Percentiles rank a stretch among this genome's conserved stretches.
Conservation (phyloP, 176 grass and related monocot species). For the Microstegium vimineum region DNA sequence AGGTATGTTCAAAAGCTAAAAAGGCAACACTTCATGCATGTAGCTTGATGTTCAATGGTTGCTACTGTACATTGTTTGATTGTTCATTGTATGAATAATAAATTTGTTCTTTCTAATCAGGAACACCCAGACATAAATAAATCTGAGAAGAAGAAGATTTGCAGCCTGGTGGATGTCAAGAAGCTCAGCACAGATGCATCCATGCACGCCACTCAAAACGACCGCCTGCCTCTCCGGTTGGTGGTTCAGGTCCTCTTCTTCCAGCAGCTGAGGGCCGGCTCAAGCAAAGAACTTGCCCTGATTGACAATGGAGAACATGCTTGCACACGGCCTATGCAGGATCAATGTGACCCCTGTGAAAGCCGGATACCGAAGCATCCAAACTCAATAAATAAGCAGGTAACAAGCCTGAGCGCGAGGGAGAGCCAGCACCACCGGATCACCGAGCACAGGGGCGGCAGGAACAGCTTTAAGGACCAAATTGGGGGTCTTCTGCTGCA, state of each 20-base stretch:
- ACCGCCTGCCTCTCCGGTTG: conserved; percentile 77
- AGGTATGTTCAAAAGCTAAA: conserved; percentile 47
- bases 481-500: conserved; percentile 51
- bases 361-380: conserved; percentile 42
- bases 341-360: conserved; percentile 36
- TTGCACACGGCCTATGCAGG: conserved; percentile 18
- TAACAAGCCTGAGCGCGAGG: conserved; percentile 33
- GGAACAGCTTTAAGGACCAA: conserved; percentile 59
- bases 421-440: conserved; percentile 33
- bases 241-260: conserved; percentile 98
- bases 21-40: neutral
- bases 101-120: conserved; percentile 45
- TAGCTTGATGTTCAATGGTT: conserved; percentile 12
- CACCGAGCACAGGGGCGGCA: conserved; percentile 44
- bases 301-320: conserved; percentile 7
- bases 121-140: conserved; percentile 71
- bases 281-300: conserved; percentile 26
- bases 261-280: conserved; percentile 59
- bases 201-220: conserved; percentile 84
- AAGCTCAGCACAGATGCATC: conserved; percentile 79
- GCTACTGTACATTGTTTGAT: neutral
- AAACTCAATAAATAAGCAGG: conserved; percentile 48
- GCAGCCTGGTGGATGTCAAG: conserved; percentile 77
- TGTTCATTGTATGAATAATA: conserved; percentile 7
- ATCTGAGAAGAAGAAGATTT: conserved; percentile 81